Conservation (phyloP, 2,329 filamentous ascomycete genomes). For the Phialophora macrospora region DNA sequence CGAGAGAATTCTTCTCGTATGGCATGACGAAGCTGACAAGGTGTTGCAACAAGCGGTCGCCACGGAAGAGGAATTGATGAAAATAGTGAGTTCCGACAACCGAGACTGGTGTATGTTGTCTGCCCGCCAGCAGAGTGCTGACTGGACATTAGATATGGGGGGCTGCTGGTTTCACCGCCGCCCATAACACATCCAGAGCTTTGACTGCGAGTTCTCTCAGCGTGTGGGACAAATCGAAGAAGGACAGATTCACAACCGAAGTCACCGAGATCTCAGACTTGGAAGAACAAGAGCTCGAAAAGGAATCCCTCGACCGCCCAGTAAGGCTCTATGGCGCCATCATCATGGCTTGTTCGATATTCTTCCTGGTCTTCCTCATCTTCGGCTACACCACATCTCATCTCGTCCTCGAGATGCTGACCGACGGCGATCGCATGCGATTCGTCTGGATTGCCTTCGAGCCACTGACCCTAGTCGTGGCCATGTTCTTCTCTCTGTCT, state of each 20-base stretch:
- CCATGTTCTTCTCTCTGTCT: conserved; percentile 33
- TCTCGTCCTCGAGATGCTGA: conserved; percentile 69
- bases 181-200: conserved; percentile 27
- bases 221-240: conserved; percentile 29
- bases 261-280: conserved; percentile 28
- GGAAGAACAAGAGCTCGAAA: conserved; percentile 33
- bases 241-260: conserved; percentile 27
- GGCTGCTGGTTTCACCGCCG: conserved; percentile 21
- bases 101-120: conserved; percentile 28
- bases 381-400: conserved; percentile 72
- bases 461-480: conserved; percentile 28
- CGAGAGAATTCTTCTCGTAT: conserved; percentile 51
- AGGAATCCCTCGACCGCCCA: conserved; percentile 32
- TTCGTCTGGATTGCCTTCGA: conserved; percentile 57
- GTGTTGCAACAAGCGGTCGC: conserved; percentile 48
- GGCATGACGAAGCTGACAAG: conserved; percentile 51
- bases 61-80: conserved; percentile 32
- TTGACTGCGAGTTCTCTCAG: conserved; percentile 32
- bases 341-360: conserved; percentile 69
- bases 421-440: conserved; percentile 67
- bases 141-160: conserved; percentile 30
- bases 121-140: conserved; percentile 30
- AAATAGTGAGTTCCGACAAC: conserved; percentile 28
- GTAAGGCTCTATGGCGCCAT: conserved; percentile 42
- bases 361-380: conserved; percentile 68